Percentiles rank a stretch among this genome's conserved stretches.
phyloP scores from a whole-genome alignment of 345 rosid species.

The Hevea brasiliensis region DNA sequence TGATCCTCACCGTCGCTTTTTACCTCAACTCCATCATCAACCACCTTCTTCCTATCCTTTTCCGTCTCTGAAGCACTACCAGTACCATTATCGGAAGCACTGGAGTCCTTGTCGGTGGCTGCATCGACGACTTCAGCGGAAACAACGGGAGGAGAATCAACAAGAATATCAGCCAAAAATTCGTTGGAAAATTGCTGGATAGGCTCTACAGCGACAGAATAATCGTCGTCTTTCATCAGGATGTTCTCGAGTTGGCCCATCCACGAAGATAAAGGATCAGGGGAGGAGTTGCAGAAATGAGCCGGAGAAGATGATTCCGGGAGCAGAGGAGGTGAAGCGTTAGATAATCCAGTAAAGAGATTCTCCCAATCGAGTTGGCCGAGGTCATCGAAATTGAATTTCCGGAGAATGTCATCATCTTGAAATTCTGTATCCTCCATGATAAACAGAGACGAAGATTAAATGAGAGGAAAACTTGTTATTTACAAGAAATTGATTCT shows the following conservation, averaged over 20 bases:
- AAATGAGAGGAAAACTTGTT: not conserved
- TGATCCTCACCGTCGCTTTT: conserved; percentile 15
- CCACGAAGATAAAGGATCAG: conserved; percentile 39
- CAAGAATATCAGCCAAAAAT: conserved; percentile 46
- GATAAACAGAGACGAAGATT: not conserved
- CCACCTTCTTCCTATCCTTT: not conserved
- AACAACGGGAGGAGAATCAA: conserved; percentile 34
- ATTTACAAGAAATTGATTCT: not conserved
- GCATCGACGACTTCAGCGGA: conserved; percentile 25
- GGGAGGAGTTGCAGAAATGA: conserved; percentile 21
- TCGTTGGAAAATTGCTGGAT: conserved; percentile 25
- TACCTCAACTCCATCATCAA: conserved; percentile 20
- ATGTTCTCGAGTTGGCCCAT: conserved; percentile 47
- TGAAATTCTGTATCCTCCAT: conserved; percentile 17
- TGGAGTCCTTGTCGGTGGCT: conserved; percentile 18
- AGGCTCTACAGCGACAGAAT: conserved; percentile 10
- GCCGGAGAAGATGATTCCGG: not conserved
- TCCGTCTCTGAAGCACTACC: conserved; percentile 13
- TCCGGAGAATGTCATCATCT: conserved; percentile 9
- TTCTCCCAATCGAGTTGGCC: conserved; percentile 36
- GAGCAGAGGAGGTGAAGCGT: conserved; percentile 6
- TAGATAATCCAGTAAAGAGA: conserved; percentile 26
- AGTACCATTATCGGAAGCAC: conserved; percentile 13
- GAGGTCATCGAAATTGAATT: conserved; percentile 13
- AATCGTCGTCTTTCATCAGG: conserved; percentile 49